phyloP scores from a whole-genome alignment of 805 yeast genomes.

The Barnettozyma sucrosica region DNA sequence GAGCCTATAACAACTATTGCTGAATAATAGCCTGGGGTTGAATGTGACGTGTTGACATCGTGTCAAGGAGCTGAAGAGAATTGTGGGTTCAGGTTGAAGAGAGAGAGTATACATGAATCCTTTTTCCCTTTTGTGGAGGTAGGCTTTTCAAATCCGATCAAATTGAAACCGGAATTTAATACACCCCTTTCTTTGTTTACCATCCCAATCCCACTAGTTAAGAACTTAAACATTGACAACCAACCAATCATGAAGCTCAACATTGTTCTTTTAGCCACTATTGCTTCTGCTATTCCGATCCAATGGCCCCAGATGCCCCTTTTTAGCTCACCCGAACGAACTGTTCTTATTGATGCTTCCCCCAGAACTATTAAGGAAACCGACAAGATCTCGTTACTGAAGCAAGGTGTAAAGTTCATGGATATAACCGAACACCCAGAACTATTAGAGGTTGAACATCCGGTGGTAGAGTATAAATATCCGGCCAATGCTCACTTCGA shows the following conservation, averaged over 20 bases:
- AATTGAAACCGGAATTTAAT: too few species aligned
- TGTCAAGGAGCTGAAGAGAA: background rate
- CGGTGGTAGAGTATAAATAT: constrained; percentile 36
- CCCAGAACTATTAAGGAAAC: constrained; percentile 32
- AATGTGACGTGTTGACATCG: background rate
- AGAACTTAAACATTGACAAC: too few species aligned
- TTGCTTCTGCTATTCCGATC: background rate
- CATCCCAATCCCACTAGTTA: too few species aligned
- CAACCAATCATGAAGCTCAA: background rate
- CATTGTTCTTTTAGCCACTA: background rate
- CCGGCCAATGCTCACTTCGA: constrained; percentile 41
- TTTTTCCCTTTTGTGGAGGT: background rate
- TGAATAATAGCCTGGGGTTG: background rate
- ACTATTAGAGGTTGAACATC: constrained; percentile 18
- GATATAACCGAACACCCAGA: constrained; percentile 49
- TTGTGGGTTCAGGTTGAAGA: background rate
- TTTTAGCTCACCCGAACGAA: constrained; percentile 2
- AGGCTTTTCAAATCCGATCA: too few species aligned
- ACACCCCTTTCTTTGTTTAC: too few species aligned
- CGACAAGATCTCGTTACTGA: constrained; percentile 39
- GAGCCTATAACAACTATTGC: background rate
- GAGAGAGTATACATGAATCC: background rate
- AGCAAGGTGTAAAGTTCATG: constrained; percentile 49
- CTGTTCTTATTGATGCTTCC: constrained; percentile 15
- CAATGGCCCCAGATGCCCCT: background rate